These are phyloP conservation scores for Pontederia crassipes DNA, from an alignment of 176 grass and related monocot species.

Conservation along the genomic window DNA sequence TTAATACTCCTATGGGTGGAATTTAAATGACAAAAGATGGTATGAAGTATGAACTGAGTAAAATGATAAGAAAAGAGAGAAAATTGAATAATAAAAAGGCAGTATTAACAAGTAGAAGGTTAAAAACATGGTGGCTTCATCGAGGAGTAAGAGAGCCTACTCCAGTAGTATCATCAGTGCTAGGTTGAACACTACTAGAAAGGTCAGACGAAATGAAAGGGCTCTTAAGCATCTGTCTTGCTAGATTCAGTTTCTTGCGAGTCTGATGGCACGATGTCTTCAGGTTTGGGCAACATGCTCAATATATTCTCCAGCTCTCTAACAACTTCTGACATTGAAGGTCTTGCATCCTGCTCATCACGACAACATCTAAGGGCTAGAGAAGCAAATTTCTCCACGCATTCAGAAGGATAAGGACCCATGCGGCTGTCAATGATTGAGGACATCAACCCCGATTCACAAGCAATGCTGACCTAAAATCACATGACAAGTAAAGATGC, in stretches of 20 bases:
- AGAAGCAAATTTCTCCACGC: slow-evolving; percentile 34
- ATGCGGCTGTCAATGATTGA: slow-evolving; percentile 49
- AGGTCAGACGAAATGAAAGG: slow-evolving; percentile 28
- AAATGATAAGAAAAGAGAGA: no score
- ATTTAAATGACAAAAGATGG: no score
- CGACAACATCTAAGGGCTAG: slow-evolving; percentile 68
- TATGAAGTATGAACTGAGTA: no score
- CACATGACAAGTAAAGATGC: no score
- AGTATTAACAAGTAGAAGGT: no score
- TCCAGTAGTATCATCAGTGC: no score
- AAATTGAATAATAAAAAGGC: no score
- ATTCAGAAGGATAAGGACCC: slow-evolving; percentile 33
- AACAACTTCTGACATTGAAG: slow-evolving; percentile 71
- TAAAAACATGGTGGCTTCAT: no score
- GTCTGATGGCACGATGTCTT: slow-evolving; percentile 13
- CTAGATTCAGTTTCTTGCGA: slow-evolving; percentile 2
- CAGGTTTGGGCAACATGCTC: slow-evolving; percentile 34
- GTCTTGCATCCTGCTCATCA: slow-evolving; percentile 59
- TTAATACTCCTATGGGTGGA: no score
- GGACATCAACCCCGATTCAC: slow-evolving; percentile 39
- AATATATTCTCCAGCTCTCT: slow-evolving; percentile 61
- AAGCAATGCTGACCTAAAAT: slow-evolving; percentile 49
- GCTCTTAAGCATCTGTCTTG: not conserved
- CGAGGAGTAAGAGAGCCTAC: no score
- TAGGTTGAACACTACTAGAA: slow-evolving; percentile 13